Percentiles rank a stretch among this genome's conserved stretches.
These are phyloP conservation scores for Porphyrellus cyaneotinctus DNA, from an alignment of 768 basidiomycete genomes.

Conservation along the genomic window DNA sequence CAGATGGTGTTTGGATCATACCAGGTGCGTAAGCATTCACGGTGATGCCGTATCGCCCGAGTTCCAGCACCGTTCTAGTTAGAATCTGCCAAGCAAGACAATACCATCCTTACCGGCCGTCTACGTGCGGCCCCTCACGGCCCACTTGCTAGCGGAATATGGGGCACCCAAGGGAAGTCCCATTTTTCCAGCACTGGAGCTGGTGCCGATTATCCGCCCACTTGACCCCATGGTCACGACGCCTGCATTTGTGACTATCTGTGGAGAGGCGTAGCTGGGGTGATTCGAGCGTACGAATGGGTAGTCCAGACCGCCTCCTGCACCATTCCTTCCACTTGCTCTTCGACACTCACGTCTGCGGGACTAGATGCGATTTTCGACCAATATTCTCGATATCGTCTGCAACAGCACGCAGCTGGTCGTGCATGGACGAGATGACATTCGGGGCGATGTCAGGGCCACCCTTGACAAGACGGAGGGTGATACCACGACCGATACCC, in stretches of 20 bases:
- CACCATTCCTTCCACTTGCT: slow-evolving; percentile 37
- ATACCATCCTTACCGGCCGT: not conserved
- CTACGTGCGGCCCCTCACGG: not conserved
- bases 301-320: not conserved
- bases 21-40: slow-evolving; percentile 40
- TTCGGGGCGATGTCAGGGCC: slow-evolving; percentile 30
- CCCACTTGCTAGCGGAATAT: not conserved
- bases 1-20: slow-evolving; percentile 22
- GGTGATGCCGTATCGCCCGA: slow-evolving; percentile 31
- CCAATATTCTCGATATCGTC: slow-evolving; percentile 30
- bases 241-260: not conserved
- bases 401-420: slow-evolving; percentile 25
- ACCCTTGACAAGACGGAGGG: slow-evolving; percentile 29
- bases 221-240: not conserved
- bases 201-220: not conserved
- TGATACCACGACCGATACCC: slow-evolving; percentile 27
- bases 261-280: not conserved
- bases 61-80: slow-evolving; percentile 21
- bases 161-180: not conserved
- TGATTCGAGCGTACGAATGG: not conserved
- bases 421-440: slow-evolving; percentile 25
- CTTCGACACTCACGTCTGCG: slow-evolving; percentile 41
- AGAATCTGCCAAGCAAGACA: not conserved
- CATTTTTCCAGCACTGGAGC: not conserved
- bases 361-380: slow-evolving; percentile 19